These are phyloP conservation scores for Nectriaceae sp. DNA, from an alignment of 2,329 filamentous ascomycete species.

Conservation along the genomic window DNA sequence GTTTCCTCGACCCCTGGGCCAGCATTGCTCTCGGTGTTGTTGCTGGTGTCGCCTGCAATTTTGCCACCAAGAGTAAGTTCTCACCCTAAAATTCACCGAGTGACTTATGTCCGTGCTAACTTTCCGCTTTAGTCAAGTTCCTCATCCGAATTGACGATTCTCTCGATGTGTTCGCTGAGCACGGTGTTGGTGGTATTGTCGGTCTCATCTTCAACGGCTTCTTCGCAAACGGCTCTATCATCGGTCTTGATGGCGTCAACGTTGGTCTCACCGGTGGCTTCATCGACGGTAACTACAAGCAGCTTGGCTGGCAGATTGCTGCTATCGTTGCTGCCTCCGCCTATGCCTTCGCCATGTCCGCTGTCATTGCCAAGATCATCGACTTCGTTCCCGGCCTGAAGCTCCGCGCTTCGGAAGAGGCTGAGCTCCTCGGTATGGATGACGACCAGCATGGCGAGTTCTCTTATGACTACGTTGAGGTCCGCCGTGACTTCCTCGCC, in stretches of 20 bases:
- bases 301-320: constrained; percentile 79
- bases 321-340: constrained; percentile 67
- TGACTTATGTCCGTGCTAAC: constrained; percentile 2
- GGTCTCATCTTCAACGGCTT: constrained; percentile 73
- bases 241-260: constrained; percentile 78
- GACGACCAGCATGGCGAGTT: constrained; percentile 90
- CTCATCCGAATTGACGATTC: constrained; percentile 68
- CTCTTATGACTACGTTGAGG: constrained; percentile 88
- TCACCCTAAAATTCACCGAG: constrained; percentile 7
- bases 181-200: constrained; percentile 69
- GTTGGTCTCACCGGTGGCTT: constrained; percentile 67
- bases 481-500: constrained; percentile 83
- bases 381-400: constrained; percentile 76
- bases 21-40: constrained; percentile 67
- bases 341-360: constrained; percentile 75
- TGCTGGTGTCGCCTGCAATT: constrained; percentile 68
- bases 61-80: constrained; percentile 58
- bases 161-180: constrained; percentile 72
- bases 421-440: constrained; percentile 85
- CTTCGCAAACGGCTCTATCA: constrained; percentile 70
- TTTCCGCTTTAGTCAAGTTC: constrained; percentile 51
- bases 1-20: constrained; percentile 68
- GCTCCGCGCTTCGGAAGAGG: constrained; percentile 78
- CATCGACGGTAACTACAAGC: constrained; percentile 72
- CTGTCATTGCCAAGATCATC: constrained; percentile 72